These are phyloP conservation scores for Pyrenophora tritici-repentis DNA, from an alignment of 2,329 filamentous ascomycete genomes.

Conservation along the genomic window DNA sequence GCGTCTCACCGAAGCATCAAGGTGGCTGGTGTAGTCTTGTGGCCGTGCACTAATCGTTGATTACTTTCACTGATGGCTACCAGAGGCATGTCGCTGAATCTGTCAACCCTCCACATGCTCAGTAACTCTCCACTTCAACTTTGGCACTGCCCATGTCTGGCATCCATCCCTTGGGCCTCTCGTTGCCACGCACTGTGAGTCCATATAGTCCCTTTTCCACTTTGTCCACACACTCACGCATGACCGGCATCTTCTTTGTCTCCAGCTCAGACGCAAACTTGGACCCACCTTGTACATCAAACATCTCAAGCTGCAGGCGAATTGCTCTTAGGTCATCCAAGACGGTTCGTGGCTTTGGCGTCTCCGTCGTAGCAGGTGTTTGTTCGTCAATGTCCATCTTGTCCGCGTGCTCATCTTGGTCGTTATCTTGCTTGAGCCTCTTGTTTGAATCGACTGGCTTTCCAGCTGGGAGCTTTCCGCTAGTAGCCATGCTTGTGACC, in stretches of 20 bases:
- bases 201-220: conserved; percentile 91
- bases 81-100: too few species aligned
- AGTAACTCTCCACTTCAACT: conserved; percentile 51
- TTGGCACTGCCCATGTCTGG: conserved; percentile 67
- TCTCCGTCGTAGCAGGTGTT: conserved; percentile 21
- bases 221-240: conserved; percentile 88
- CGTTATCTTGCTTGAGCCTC: conserved; percentile 20
- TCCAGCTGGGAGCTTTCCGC: conserved; percentile 58
- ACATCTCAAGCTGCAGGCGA: conserved; percentile 74
- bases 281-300: conserved; percentile 62
- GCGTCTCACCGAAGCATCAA: too few species aligned
- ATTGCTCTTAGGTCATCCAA: conserved; percentile 81
- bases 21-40: too few species aligned
- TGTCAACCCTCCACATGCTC: not conserved
- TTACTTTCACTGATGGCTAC: too few species aligned
- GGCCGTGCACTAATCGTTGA: too few species aligned
- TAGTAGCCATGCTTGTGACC: conserved; percentile 82
- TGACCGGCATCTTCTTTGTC: conserved; percentile 78
- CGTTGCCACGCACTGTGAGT: conserved; percentile 81
- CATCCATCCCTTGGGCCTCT: conserved; percentile 89
- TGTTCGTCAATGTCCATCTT: conserved; percentile 46
- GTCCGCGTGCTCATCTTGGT: conserved; percentile 27
- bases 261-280: conserved; percentile 66
- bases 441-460: conserved; percentile 46
- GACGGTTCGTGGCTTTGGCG: conserved; percentile 61